phyloP scores from a whole-genome alignment of 768 basidiomycete genomes.

The Russula virescens region DNA sequence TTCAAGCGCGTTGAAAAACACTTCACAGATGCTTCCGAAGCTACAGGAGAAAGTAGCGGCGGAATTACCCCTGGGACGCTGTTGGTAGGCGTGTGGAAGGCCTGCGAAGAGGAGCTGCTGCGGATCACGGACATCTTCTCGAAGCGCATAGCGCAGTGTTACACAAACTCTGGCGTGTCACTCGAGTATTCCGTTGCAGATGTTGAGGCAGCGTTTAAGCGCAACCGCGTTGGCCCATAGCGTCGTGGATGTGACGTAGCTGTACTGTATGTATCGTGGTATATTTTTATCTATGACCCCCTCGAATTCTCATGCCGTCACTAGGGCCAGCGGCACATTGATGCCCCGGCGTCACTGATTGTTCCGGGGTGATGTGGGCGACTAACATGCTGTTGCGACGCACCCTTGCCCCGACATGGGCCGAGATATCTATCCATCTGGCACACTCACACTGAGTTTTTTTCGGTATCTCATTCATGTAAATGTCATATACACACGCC shows the following conservation, averaged over 20 bases:
- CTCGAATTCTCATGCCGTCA: neutral
- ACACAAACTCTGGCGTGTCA: constrained; percentile 61
- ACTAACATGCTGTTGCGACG: neutral
- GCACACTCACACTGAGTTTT: neutral
- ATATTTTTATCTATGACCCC: neutral
- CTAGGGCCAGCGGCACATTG: neutral
- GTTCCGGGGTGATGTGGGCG: neutral
- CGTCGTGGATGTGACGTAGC: neutral
- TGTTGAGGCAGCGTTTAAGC: constrained; percentile 72
- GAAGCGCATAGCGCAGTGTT: constrained; percentile 70
- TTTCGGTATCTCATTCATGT: constrained; percentile 5
- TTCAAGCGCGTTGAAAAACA: constrained; percentile 95
- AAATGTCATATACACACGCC: constrained; percentile 4
- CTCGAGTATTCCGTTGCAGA: constrained; percentile 73
- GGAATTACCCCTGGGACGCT: constrained; percentile 57
- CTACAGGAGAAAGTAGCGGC: constrained; percentile 46
- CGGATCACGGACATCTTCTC: constrained; percentile 65
- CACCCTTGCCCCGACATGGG: neutral
- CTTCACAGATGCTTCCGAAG: constrained; percentile 78
- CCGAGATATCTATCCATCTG: neutral
- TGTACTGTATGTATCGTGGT: neutral
- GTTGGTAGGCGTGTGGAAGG: constrained; percentile 82
- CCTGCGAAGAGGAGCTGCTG: constrained; percentile 80
- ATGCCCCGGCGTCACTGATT: neutral
- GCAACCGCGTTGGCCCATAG: constrained; percentile 42